These are phyloP conservation scores for Musa schizocarpa DNA, from an alignment of 176 grass and related monocot species.

Conservation along the genomic window DNA sequence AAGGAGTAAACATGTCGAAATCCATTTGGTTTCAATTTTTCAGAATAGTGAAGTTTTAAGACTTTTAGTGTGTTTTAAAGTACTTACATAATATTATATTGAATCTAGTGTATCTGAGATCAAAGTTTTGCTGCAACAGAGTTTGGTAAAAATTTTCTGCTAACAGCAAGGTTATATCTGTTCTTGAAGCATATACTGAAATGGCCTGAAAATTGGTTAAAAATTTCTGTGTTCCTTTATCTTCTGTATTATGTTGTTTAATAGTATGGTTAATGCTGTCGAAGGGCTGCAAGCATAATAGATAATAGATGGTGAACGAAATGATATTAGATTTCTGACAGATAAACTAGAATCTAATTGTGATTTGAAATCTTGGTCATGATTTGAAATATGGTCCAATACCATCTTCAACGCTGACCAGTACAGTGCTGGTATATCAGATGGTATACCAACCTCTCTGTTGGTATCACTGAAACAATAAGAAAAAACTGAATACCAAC, in stretches of 20 bases:
- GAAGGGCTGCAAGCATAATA: neutral
- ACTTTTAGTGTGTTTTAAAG: neutral
- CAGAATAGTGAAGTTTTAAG: neutral
- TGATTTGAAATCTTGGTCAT: too few species aligned
- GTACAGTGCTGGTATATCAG: too few species aligned
- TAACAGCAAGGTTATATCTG: neutral
- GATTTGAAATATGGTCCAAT: too few species aligned
- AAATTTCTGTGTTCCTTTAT: neutral
- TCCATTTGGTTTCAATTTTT: neutral
- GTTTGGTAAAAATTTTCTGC: neutral
- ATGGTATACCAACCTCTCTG: too few species aligned
- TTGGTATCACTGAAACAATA: too few species aligned
- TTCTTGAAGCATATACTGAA: neutral
- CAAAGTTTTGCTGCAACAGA: too few species aligned
- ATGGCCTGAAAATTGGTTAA: neutral
- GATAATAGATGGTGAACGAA: neutral
- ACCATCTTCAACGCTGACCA: too few species aligned
- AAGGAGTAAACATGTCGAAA: neutral
- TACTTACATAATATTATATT: neutral
- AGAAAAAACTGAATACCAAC: too few species aligned
- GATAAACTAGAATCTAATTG: neutral
- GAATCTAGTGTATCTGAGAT: too few species aligned
- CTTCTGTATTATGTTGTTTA: neutral
- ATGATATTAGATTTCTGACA: neutral
- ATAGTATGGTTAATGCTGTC: neutral